Conservation (phyloP, 2,329 filamentous ascomycete genomes). For the Phaeosphaeriaceae sp. region DNA sequence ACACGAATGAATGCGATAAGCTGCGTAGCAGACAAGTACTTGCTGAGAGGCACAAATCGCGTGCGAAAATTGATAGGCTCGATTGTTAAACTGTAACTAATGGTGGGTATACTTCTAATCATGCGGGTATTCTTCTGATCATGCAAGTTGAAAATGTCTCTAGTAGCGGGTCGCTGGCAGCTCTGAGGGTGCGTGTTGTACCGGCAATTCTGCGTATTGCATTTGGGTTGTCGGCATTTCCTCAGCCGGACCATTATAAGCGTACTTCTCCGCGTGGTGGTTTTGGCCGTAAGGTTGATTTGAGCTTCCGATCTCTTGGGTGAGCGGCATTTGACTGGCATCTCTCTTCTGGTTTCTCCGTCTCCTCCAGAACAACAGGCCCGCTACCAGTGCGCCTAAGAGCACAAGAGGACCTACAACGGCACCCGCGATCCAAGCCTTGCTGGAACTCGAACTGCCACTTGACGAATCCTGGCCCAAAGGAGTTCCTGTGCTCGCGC, state of each 20-base stretch:
- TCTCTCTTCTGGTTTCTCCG: not conserved
- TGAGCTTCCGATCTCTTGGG: not conserved
- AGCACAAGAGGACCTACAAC: constrained; percentile 1
- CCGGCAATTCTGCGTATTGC: not conserved
- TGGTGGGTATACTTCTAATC: not conserved
- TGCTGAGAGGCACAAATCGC: not conserved
- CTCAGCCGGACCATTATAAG: not conserved
- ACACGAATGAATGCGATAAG: not conserved
- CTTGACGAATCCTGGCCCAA: not conserved
- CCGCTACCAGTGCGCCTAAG: not conserved
- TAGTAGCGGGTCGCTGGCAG: not conserved
- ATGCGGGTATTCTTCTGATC: not conserved
- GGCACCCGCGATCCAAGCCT: constrained; percentile 5
- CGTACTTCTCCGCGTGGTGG: not conserved
- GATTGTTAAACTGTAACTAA: not conserved
- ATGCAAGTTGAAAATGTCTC: not conserved
- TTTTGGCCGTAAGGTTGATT: not conserved
- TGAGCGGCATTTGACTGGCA: not conserved
- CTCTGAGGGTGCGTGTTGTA: not conserved
- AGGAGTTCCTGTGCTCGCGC: not conserved
- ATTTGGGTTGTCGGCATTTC: not conserved
- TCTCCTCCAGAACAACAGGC: constrained; percentile 2
- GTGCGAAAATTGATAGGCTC: not conserved
- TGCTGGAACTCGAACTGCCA: not conserved
- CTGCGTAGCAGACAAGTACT: not conserved